phyloP scores from a whole-genome alignment of 176 grass and related monocot species.

The Musa acuminata region DNA sequence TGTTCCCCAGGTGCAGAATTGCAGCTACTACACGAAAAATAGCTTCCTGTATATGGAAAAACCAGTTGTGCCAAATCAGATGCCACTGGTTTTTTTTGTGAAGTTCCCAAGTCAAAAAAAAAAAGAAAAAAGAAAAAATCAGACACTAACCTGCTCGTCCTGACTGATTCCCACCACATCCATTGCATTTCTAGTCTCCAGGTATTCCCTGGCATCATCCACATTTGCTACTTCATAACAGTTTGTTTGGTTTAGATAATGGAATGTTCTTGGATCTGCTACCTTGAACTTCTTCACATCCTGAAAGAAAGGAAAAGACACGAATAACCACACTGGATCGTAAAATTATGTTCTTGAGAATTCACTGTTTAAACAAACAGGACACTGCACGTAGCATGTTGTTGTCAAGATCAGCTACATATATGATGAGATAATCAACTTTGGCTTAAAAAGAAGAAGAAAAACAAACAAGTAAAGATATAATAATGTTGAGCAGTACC shows the following conservation, averaged over 20 bases:
- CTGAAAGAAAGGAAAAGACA: slow-evolving; percentile 30
- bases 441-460: not conserved
- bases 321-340: not conserved
- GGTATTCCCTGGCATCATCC: slow-evolving; percentile 83
- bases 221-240: slow-evolving; percentile 79
- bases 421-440: not conserved
- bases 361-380: not conserved
- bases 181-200: slow-evolving; percentile 94
- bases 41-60: slow-evolving; percentile 55
- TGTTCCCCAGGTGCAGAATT: slow-evolving; percentile 90
- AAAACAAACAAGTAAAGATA: not conserved
- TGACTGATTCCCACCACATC: slow-evolving; percentile 79
- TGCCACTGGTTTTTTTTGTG: not conserved
- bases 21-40: slow-evolving; percentile 81
- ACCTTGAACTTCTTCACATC: slow-evolving; percentile 84
- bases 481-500: slow-evolving; percentile 33
- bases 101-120: too few species aligned
- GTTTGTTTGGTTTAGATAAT: slow-evolving; percentile 90
- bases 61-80: not conserved
- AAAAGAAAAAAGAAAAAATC: too few species aligned
- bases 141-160: slow-evolving; percentile 64
- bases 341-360: not conserved
- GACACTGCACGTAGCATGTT: not conserved
- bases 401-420: not conserved
- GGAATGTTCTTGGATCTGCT: slow-evolving; percentile 60